Conservation (phyloP, 352 stramenopile species). For the Pilasporangium apinafurcum region DNA sequence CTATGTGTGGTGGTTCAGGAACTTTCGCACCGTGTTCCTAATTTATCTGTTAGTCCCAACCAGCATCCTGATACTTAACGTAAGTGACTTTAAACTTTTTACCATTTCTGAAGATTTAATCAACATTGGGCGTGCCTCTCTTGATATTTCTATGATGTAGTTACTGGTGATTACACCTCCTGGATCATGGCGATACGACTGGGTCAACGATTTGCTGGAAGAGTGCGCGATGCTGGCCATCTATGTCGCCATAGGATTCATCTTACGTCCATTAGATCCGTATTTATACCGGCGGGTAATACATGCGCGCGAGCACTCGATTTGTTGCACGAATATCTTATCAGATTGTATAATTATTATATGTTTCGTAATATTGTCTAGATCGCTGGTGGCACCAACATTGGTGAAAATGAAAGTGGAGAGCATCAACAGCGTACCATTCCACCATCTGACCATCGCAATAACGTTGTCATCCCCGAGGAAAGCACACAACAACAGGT, state of each 20-base stretch:
- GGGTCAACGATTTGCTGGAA: slow-evolving; percentile 43
- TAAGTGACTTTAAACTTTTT: slow-evolving; percentile 9
- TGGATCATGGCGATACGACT: slow-evolving; percentile 52
- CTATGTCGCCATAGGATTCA: slow-evolving; percentile 27
- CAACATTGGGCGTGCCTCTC: neutral
- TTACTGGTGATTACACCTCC: slow-evolving; percentile 46
- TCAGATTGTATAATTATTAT: neutral
- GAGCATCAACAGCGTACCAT: neutral
- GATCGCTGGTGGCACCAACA: slow-evolving; percentile 19
- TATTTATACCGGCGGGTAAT: slow-evolving; percentile 44
- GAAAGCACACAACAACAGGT: neutral
- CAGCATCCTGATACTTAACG: slow-evolving; percentile 43
- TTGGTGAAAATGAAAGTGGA: neutral
- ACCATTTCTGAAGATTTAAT: slow-evolving; percentile 8
- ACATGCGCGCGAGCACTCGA: too few relatives aligned
- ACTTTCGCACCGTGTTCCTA: slow-evolving; percentile 52
- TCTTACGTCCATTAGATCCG: slow-evolving; percentile 37
- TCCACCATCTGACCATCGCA: too few relatives aligned
- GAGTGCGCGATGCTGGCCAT: slow-evolving; percentile 41
- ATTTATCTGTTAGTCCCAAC: slow-evolving; percentile 53
- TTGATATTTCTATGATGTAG: slow-evolving; percentile 10
- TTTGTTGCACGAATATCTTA: neutral
- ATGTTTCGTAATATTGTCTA: neutral
- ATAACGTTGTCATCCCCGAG: neutral
- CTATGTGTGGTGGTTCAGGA: slow-evolving; percentile 14